Evolutionary conservation across 345 rosid genomes (phyloP).

Genomic region (Euphorbia tirucalli): DNA sequence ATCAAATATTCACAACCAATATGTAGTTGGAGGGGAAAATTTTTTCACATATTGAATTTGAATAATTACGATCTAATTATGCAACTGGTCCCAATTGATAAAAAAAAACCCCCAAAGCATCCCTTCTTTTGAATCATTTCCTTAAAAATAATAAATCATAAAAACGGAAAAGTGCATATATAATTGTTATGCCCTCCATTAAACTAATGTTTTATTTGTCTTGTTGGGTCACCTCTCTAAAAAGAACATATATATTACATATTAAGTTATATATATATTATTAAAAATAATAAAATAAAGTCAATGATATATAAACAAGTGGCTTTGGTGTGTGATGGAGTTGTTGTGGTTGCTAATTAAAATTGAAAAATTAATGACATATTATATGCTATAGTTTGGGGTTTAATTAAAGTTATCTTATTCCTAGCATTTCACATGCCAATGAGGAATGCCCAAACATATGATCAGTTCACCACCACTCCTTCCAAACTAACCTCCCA

Average conservation of each 20-base stretch:
- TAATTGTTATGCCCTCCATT: constrained; percentile 10
- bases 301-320: constrained; percentile 20
- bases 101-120: no score
- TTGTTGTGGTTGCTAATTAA: constrained; percentile 15
- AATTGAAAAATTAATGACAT: constrained; percentile 4
- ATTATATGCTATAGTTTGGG: constrained; percentile 10
- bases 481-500: neutral
- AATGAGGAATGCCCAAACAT: constrained; percentile 21
- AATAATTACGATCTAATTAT: no score
- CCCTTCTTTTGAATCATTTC: no score
- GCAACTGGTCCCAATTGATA: no score
- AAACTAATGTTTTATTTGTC: constrained; percentile 5
- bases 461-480: neutral
- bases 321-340: constrained; percentile 19
- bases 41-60: no score
- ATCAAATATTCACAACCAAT: no score
- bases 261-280: neutral
- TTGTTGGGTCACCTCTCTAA: constrained; percentile 12
- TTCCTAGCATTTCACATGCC: constrained; percentile 27
- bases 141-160: neutral
- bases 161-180: neutral
- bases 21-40: no score
- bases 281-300: neutral
- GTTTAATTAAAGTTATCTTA: constrained; percentile 32
- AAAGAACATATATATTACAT: neutral